Evolutionary conservation across 306 rosid genomes (phyloP), one percentile per base, ranked within the genome.

Genomic region (Senna siamea): DNA sequence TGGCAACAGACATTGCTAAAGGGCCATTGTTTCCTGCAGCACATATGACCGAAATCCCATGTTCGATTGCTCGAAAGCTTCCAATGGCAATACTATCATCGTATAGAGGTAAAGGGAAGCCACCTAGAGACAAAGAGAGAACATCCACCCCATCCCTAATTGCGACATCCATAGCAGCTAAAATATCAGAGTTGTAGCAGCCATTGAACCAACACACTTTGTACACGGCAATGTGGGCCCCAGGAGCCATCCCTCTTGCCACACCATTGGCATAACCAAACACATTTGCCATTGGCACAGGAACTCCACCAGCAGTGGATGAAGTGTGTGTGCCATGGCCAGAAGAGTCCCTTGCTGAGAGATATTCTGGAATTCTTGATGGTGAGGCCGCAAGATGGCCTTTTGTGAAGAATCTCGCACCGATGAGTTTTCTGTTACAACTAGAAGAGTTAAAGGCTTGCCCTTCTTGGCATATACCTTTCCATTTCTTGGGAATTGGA

Each of bases 11-110:
- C 84, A 93, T 91, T 73, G 73, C 86, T 9, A 40, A 65, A 4
- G 98, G 97, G 3, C 98, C 98, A 46, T 85, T 85, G 86, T 93
- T 93, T 60, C 97, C 98, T 5, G 97, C 98, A 0, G 97, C 93
- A 50, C 97, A 93, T 0, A 91, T 50, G 23, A 93, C 97, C 1
- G 91, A 83, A 76, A 93, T 82, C 23, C 98, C 97, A 74, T 84
- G 92, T 78, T 89, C 93, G 83, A 89, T 76, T 76, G 98, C 98
- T 74, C 90, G 84, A 43, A 91, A 93, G 70, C 97, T 91, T 65
- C 93, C 97, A 72, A 91, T 88, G 54, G 98, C 97, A 46, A 91
- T 93, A 40, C 59, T 87, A 52, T 93, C 98, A 1, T 90, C 97
- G 5, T 63, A 93, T 34, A 93, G 83, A 20, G 97, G 97, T 48